Conservation (phyloP, 805 yeast genomes). For the Tetrapisispora namnaoensis region DNA sequence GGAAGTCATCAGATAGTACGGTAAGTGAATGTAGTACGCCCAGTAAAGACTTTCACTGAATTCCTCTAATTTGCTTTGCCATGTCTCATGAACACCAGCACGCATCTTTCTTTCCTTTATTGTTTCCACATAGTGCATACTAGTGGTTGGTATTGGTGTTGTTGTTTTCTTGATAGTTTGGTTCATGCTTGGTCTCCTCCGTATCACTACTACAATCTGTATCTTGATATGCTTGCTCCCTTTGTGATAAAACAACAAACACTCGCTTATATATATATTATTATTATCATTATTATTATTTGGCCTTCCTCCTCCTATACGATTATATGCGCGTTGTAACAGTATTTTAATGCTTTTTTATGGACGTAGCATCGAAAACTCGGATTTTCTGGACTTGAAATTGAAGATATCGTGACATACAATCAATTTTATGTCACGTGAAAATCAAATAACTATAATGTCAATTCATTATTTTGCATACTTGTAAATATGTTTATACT, state of each 20-base stretch:
- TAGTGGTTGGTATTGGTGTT: neutral
- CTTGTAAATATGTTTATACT: too few species aligned
- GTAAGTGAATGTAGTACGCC: slow-evolving; percentile 37
- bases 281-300: neutral
- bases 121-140: slow-evolving; percentile 4
- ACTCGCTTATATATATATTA: neutral
- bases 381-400: too few species aligned
- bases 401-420: too few species aligned
- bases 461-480: too few species aligned
- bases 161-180: neutral
- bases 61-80: slow-evolving; percentile 21
- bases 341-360: neutral
- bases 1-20: slow-evolving; percentile 35
- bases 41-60: slow-evolving; percentile 31
- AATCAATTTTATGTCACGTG: neutral
- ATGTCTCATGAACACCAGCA: slow-evolving; percentile 7
- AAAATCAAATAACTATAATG: too few species aligned
- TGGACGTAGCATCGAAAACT: too few species aligned
- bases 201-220: neutral
- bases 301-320: neutral
- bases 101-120: slow-evolving; percentile 8
- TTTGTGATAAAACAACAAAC: too few species aligned
- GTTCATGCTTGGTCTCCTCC: neutral
- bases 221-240: neutral
- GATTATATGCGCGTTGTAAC: neutral